A percentile compares a stretch with the other conserved stretches of the same genome.
These are phyloP conservation scores for Leccinum pseudoinsigne DNA, from an alignment of 1,284 basidiomycete species.

Conservation along the genomic window DNA sequence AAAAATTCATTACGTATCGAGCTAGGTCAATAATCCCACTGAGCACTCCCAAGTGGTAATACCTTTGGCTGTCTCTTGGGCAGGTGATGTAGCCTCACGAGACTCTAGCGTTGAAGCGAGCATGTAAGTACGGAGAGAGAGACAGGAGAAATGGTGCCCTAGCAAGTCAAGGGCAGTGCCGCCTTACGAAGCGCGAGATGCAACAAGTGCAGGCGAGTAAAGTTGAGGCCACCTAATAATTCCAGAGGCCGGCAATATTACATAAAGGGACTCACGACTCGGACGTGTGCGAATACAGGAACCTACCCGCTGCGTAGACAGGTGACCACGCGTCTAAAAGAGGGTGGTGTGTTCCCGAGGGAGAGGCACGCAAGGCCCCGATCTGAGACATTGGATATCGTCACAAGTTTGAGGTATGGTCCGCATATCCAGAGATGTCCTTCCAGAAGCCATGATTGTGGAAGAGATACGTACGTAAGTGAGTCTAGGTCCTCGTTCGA, in stretches of 20 bases:
- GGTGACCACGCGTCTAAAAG: too few species aligned
- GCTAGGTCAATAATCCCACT: too few species aligned
- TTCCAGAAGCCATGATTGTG: constrained; percentile 30
- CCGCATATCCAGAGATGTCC: constrained; percentile 14
- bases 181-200: constrained; percentile 35
- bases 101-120: neutral
- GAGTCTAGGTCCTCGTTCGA: constrained; percentile 19
- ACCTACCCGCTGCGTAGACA: constrained; percentile 29
- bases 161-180: neutral
- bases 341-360: too few species aligned
- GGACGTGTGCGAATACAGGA: neutral
- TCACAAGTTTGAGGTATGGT: too few species aligned
- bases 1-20: too few species aligned
- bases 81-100: neutral
- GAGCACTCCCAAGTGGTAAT: too few species aligned
- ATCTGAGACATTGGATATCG: too few species aligned
- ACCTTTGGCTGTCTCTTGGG: neutral
- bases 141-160: neutral
- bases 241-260: neutral
- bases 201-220: too few species aligned
- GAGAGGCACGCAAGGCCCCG: too few species aligned
- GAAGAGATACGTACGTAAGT: constrained; percentile 19
- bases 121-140: neutral
- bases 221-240: too few species aligned
- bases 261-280: neutral